Conservation (phyloP, 805 yeast genomes). For the Spathaspora passalidarum region DNA sequence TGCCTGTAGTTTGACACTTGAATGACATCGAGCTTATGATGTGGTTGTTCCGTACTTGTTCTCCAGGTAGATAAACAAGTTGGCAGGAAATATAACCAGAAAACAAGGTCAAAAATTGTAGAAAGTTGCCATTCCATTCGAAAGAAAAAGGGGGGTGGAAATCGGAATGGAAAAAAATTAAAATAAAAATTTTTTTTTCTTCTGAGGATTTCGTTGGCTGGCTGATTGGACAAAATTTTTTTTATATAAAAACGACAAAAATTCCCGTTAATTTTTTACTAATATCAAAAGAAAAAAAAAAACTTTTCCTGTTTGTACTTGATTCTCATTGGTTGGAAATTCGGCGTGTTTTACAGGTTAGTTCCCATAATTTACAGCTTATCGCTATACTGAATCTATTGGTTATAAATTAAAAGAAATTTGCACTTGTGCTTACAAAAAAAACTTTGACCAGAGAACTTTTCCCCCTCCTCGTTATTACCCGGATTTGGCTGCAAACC, state of each 20-base stretch:
- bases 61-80: no score
- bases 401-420: constrained; percentile 4
- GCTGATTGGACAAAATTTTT: neutral
- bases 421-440: neutral
- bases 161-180: neutral
- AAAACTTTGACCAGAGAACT: no score
- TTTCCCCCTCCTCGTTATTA: constrained; percentile 1
- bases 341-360: constrained; percentile 3
- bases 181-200: neutral
- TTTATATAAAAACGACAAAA: neutral
- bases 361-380: neutral
- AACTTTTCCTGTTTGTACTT: neutral
- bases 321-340: neutral
- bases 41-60: no score
- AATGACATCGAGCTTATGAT: no score
- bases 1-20: no score
- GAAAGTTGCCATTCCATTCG: no score
- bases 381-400: no score
- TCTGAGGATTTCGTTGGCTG: neutral
- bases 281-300: neutral
- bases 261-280: neutral
- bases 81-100: no score
- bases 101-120: no score
- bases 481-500: constrained; percentile 5
- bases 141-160: neutral